A percentile compares a stretch with the other conserved stretches of the same genome.
These are phyloP conservation scores for Fusarium sp. DNA, from an alignment of 2,329 filamentous ascomycete genomes.

Conservation along the genomic window DNA sequence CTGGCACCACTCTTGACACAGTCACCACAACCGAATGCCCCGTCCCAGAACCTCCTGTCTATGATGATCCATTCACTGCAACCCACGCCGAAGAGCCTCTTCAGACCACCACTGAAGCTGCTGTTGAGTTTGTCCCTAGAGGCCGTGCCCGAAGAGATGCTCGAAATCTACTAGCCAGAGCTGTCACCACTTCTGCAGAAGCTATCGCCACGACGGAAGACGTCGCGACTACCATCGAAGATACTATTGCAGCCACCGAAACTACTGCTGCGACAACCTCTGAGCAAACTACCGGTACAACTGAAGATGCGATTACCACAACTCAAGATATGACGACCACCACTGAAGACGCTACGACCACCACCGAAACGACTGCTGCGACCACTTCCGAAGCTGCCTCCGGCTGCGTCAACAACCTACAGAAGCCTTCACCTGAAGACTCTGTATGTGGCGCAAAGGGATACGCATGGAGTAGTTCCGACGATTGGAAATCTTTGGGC, in stretches of 20 bases:
- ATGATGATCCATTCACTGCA: neutral
- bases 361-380: neutral
- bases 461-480: fast-evolving
- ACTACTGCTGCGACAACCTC: neutral
- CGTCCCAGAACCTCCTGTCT: neutral
- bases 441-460: neutral
- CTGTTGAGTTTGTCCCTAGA: neutral
- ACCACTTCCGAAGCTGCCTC: neutral
- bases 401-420: neutral
- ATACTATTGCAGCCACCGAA: neutral
- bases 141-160: neutral
- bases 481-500: neutral
- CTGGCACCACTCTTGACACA: neutral
- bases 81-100: neutral
- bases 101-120: neutral
- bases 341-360: neutral
- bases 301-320: neutral
- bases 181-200: neutral
- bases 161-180: neutral
- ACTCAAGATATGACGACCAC: neutral
- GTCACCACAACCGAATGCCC: neutral
- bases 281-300: neutral
- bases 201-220: neutral
- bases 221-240: neutral
- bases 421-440: slow-evolving; percentile 1